Evolutionary conservation across 805 yeast genomes (phyloP).

Genomic region (Pachysolen tannophilus): DNA sequence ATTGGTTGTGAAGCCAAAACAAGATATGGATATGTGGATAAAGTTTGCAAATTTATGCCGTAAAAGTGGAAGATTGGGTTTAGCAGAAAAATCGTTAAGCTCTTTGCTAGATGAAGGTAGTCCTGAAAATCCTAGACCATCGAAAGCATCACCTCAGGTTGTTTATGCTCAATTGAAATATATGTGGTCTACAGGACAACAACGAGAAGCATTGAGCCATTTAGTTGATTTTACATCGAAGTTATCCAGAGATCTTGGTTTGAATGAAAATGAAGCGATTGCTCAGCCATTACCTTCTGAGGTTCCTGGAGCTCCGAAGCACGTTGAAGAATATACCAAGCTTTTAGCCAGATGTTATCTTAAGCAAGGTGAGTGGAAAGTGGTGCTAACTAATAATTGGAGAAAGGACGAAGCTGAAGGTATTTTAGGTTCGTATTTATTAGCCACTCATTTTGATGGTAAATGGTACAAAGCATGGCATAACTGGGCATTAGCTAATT

Average conservation of each 20-base stretch:
- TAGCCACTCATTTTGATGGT: constrained; percentile 91
- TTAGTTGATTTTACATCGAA: constrained; percentile 85
- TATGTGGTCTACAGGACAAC: constrained; percentile 94
- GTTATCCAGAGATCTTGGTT: constrained; percentile 81
- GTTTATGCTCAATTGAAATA: constrained; percentile 95
- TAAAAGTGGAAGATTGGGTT: constrained; percentile 83
- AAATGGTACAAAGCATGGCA: constrained; percentile 99
- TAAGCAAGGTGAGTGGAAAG: constrained; percentile 99
- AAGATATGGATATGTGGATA: constrained; percentile 97
- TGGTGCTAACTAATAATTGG: constrained; percentile 75
- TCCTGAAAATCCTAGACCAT: constrained; percentile 41
- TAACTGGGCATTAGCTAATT: constrained; percentile 97
- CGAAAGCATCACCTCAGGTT: constrained; percentile 91
- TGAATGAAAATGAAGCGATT: constrained; percentile 80
- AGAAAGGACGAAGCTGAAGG: constrained; percentile 63
- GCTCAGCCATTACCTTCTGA: constrained; percentile 77
- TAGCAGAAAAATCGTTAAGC: constrained; percentile 88
- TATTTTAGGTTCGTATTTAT: constrained; percentile 80
- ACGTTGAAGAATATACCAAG: constrained; percentile 75
- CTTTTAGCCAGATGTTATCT: constrained; percentile 88
- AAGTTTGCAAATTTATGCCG: constrained; percentile 95
- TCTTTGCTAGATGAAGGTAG: constrained; percentile 70
- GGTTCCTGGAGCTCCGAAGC: constrained; percentile 63
- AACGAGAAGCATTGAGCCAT: constrained; percentile 77
- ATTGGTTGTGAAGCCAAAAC: constrained; percentile 86